Base-by-base conservation (phyloP, 73 alveolate species). In the Diophrys appendiculata region DNA sequence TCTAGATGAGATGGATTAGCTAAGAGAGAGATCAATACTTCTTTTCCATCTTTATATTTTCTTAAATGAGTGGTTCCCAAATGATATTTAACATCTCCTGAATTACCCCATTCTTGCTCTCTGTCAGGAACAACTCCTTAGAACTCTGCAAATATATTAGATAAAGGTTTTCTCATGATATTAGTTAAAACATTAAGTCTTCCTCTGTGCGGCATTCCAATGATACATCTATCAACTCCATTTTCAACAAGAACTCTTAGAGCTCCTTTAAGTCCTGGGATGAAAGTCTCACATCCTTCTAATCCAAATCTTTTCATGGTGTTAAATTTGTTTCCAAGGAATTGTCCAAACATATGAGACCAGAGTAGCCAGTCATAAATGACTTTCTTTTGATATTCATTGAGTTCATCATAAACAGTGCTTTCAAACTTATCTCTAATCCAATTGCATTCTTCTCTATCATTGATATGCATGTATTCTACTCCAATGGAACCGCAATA, bases 141-240 rank as follows among this genome's bases (percentile, higher is more conserved):
- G 80, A 91, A 91, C 68, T 85, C 92, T 26, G 80, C 89, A 78
- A 94, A 92, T 65, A 94, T 87, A 28, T 69, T 79, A 54, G 89
- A 91, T 5, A 90, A 78, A 35, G 96, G 94, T 86, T 90, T 93
- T 67, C 92, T 87, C 80, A 90, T 89, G 8, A 95, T 97, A 69
- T 86, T 88, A 65, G 96, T 95, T 52, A 96, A 91, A 22, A 95
- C 96, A 75, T 95, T 96, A 72, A 96, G 86, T 78, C 99, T 90
- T 28, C 99, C 99, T 90, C 99, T 93, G 77, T 96, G 99, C 13
- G 99, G 98, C 99, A 96, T 96, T 53, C 98, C 99, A 73, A 96
- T 83, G 53, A 94, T 95, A 65, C 90, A 88, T 72, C 91, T 83
- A 80, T 88, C 93, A 34, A 86, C 95, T 1, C 95, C 96, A 78